A percentile compares a stretch with the other conserved stretches of the same genome.
phyloP scores from a whole-genome alignment of 2,329 filamentous ascomycete genomes.

The Emydomyces testavorans region DNA sequence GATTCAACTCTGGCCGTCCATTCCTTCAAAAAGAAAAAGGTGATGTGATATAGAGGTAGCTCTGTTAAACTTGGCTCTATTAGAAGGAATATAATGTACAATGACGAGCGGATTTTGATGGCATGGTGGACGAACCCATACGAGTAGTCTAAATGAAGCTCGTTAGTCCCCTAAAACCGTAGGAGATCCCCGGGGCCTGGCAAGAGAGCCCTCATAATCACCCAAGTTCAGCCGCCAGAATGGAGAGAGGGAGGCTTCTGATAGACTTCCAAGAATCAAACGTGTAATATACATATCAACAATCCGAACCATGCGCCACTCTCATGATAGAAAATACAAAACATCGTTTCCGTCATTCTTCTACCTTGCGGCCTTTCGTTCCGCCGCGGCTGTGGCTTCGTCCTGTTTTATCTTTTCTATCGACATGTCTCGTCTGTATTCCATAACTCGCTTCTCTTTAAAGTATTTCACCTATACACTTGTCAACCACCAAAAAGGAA shows the following conservation, averaged over 20 bases:
- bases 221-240: not conserved
- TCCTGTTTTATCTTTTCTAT: constrained; percentile 63
- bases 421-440: constrained; percentile 71
- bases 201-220: not conserved
- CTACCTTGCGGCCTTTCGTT: not conserved
- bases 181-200: not conserved
- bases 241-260: constrained; percentile 1
- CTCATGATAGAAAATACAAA: constrained; percentile 1
- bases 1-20: not conserved
- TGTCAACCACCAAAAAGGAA: too few species aligned
- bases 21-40: constrained; percentile 20
- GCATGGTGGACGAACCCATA: not conserved
- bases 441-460: constrained; percentile 90
- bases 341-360: not conserved
- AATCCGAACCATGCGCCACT: constrained; percentile 1
- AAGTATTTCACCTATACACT: constrained; percentile 75
- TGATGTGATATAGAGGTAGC: not conserved
- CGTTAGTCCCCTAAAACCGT: too few species aligned
- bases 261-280: not conserved
- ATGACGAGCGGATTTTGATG: not conserved
- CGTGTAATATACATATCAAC: constrained; percentile 4
- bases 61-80: not conserved
- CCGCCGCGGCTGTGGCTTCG: constrained; percentile 52
- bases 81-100: not conserved
- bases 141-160: too few species aligned